Base-by-base conservation (phyloP, 192 early-diverging fungal species). In the Coemansia sp. region DNA sequence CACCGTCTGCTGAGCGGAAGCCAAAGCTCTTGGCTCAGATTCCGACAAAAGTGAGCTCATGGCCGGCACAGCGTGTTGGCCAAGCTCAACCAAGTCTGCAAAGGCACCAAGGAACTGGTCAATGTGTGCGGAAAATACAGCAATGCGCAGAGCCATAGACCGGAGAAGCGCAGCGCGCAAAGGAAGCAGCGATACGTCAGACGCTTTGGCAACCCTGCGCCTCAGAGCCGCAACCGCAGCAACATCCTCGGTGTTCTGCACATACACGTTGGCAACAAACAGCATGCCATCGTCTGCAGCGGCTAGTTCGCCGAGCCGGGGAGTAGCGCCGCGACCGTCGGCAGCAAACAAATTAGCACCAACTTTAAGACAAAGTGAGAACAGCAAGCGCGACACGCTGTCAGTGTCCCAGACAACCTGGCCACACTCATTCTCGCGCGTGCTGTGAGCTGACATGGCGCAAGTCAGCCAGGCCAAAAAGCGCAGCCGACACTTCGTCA, bases 341-440 rank as follows among this genome's bases (percentile, higher is more conserved):
- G 10, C 38, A 13, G 15, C 52, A 54, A 56, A 34, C 37, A 63
- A 22, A 10, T 18, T 27, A 3, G 23, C 32, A 1, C 51, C 56
- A 26, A 70, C 17, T 3, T 33, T 26, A 21, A 64, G 46, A n/a
- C 60, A 59, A 26, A 57, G 25, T 2, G 25, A 30, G 1, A 43
- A 51, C 2, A 59, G 17, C 1, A 26, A 25, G 10, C 22, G 30
- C 22, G 68, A 33, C 8, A 17, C 18, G 5, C 23, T 22, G 30
- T 35, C 46, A 19, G 42, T 45, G n/a, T 65, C 68, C 68, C 68
- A 71, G 10, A 17, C 10, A 3, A 60, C 19, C 2, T 18, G 33
- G 25, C 68, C 57, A 29, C 30, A 15, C 17, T 19, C 34, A 11
- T 13, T 23, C 40, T 35, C 42, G 4, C 11, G 8, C 22, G 42